A percentile compares a stretch with the other conserved stretches of the same genome.
These are phyloP conservation scores for Globisporangium splendens DNA, from an alignment of 352 stramenopile species.

Conservation along the genomic window DNA sequence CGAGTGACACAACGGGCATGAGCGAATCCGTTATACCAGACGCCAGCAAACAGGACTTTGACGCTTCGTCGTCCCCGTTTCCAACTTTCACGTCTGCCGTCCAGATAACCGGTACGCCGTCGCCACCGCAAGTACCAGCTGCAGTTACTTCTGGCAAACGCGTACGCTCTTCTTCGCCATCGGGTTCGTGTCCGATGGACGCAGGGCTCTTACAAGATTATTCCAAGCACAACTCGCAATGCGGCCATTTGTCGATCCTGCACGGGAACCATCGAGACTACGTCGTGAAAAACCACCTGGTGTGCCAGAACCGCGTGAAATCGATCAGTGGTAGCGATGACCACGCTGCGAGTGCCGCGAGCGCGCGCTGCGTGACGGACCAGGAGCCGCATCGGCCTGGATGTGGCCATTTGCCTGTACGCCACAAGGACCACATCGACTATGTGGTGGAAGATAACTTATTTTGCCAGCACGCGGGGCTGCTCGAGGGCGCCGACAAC, in stretches of 20 bases:
- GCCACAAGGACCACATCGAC: conserved; percentile 78
- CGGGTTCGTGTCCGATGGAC: conserved; percentile 13
- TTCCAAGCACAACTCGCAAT: conserved; percentile 54
- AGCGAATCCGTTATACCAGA: no score
- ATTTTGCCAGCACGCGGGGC: conserved; percentile 62
- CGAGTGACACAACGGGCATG: no score
- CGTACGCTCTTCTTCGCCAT: conserved; percentile 1
- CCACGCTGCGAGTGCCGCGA: conserved; percentile 11
- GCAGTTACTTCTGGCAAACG: neutral
- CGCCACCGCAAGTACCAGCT: no score
- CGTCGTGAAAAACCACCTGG: conserved; percentile 78
- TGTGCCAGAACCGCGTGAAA: conserved; percentile 72
- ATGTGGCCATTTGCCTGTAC: conserved; percentile 68
- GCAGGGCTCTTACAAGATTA: conserved; percentile 48
- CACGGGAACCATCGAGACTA: conserved; percentile 80
- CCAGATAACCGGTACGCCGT: no score
- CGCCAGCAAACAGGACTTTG: no score
- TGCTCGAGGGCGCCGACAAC: conserved; percentile 48
- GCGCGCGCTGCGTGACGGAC: conserved; percentile 20
- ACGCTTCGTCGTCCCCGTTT: no score
- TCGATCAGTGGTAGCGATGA: conserved; percentile 13
- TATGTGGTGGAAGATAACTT: conserved; percentile 82
- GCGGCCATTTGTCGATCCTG: conserved; percentile 72
- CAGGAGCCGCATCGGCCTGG: conserved; percentile 51
- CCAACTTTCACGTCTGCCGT: no score